Percentiles rank a stretch among this genome's conserved stretches.
Conservation (phyloP, 2,329 filamentous ascomycete species). For the Nigrospora sphaerica region DNA sequence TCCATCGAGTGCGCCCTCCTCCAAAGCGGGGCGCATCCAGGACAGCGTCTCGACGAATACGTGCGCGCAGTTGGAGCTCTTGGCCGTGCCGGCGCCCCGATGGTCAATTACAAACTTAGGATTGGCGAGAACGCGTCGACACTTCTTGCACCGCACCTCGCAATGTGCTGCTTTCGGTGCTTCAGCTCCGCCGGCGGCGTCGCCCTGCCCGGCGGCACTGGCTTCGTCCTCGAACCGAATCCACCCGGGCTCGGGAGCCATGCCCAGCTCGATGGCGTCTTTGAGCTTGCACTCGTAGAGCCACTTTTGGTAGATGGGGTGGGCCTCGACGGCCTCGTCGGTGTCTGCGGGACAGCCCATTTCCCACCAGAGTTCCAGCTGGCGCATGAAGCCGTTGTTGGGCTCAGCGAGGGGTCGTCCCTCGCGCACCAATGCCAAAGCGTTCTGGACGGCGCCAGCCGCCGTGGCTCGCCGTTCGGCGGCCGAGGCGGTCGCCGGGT, state of each 20-base stretch:
- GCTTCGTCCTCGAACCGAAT: constrained; percentile 75
- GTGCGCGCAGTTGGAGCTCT: constrained; percentile 58
- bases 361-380: constrained; percentile 78
- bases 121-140: constrained; percentile 58
- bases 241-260: constrained; percentile 67
- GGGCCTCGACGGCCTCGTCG: constrained; percentile 46
- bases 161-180: constrained; percentile 20
- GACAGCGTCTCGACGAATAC: constrained; percentile 86
- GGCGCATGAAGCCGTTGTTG: constrained; percentile 85
- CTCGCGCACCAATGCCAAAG: constrained; percentile 62
- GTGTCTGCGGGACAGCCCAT: constrained; percentile 70
- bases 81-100: constrained; percentile 21
- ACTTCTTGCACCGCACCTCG: constrained; percentile 85
- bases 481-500: constrained; percentile 32
- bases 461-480: constrained; percentile 32
- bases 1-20: constrained; percentile 75
- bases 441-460: constrained; percentile 44
- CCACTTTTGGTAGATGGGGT: constrained; percentile 75
- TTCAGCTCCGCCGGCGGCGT: constrained; percentile 3
- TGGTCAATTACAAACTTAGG: constrained; percentile 61
- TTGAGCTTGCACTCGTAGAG: constrained; percentile 47
- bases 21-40: constrained; percentile 86
- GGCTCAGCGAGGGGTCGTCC: constrained; percentile 76
- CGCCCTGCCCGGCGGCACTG: constrained; percentile 40
- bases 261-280: constrained; percentile 59